Evolutionary conservation across 2,329 filamentous ascomycete genomes (phyloP).

Genomic region (Fonsecaea pedrosoi): DNA sequence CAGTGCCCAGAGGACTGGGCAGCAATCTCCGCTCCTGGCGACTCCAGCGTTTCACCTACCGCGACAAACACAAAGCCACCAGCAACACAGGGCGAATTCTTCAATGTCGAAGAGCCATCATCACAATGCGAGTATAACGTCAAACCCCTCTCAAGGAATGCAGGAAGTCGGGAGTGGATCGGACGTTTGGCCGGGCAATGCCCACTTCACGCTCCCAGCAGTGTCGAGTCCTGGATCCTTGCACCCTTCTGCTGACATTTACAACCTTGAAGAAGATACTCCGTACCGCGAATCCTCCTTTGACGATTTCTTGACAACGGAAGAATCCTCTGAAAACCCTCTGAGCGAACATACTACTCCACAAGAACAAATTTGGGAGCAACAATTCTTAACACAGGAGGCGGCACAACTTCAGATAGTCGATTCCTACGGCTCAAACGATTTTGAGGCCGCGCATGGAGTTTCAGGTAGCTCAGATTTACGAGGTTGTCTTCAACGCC

Average conservation of each 20-base stretch:
- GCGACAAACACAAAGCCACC: constrained; percentile 17
- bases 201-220: constrained; percentile 7
- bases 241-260: constrained; percentile 13
- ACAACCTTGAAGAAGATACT: constrained; percentile 29
- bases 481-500: constrained; percentile 13
- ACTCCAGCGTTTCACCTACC: constrained; percentile 14
- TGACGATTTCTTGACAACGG: constrained; percentile 36
- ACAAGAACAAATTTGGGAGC: constrained; percentile 38
- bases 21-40: constrained; percentile 19
- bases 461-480: constrained; percentile 16
- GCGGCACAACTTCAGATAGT: constrained; percentile 28
- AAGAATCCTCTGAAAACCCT: constrained; percentile 36
- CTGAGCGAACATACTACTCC: constrained; percentile 39
- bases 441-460: constrained; percentile 15
- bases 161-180: constrained; percentile 14
- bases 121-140: constrained; percentile 32
- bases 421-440: constrained; percentile 16
- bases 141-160: constrained; percentile 26
- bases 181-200: constrained; percentile 11
- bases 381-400: constrained; percentile 30
- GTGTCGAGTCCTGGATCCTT: constrained; percentile 22
- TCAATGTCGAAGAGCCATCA: constrained; percentile 22
- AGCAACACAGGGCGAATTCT: background rate
- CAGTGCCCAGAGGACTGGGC: constrained; percentile 17
- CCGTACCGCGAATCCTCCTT: constrained; percentile 34